phyloP scores from a whole-genome alignment of 2,329 filamentous ascomycete species.

The Pestalotiopsis sp. region DNA sequence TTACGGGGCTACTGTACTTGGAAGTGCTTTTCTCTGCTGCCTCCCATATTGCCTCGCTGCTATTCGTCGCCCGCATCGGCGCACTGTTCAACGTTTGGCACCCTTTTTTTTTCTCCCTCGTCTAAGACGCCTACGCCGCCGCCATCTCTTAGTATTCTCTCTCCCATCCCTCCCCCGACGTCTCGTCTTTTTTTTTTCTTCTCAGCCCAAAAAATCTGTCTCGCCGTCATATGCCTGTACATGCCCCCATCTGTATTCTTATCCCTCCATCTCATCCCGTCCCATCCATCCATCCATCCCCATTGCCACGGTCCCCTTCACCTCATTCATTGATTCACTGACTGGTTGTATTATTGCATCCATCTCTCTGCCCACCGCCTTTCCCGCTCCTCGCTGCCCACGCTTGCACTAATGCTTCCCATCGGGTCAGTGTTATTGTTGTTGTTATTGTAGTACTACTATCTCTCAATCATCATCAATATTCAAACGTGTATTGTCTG shows the following conservation, averaged over 20 bases:
- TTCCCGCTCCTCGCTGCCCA: slow-evolving; percentile 1
- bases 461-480: slow-evolving; percentile 4
- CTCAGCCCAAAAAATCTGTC: background rate
- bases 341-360: background rate
- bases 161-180: background rate
- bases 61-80: slow-evolving; percentile 13
- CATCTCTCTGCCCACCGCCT: slow-evolving; percentile 12
- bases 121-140: slow-evolving; percentile 1
- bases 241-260: background rate
- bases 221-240: background rate
- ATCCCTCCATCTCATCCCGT: slow-evolving; percentile 6
- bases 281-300: background rate
- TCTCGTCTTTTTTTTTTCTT: background rate
- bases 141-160: background rate
- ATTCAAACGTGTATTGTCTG: background rate
- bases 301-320: background rate
- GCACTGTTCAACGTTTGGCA: slow-evolving; percentile 7
- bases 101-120: background rate
- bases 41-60: slow-evolving; percentile 10
- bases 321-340: slow-evolving; percentile 8
- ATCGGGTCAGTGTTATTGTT: slow-evolving; percentile 1
- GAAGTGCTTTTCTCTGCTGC: slow-evolving; percentile 10
- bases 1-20: slow-evolving; percentile 6
- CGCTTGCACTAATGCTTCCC: background rate
- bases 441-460: slow-evolving; percentile 7